These are phyloP conservation scores for Teratosphaeria gauchensis DNA, from an alignment of 2,329 filamentous ascomycete genomes.

Conservation along the genomic window DNA sequence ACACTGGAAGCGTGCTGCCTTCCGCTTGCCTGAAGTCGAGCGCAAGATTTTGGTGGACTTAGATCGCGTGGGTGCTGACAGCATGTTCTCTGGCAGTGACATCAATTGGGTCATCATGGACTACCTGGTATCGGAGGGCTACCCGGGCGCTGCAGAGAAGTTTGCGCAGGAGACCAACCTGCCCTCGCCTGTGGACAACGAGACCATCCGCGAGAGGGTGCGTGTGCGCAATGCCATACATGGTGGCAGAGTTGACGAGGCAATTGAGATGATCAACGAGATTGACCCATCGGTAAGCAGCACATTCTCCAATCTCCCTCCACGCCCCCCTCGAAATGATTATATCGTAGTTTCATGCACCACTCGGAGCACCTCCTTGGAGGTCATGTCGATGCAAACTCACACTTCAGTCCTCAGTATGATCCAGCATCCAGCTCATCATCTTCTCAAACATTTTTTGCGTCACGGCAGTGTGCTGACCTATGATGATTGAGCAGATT, in stretches of 20 bases:
- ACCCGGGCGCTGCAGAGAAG: slow-evolving; percentile 81
- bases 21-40: background rate
- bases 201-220: slow-evolving; percentile 67
- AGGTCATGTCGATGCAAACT: slow-evolving; percentile 81
- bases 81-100: slow-evolving; percentile 51
- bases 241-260: slow-evolving; percentile 71
- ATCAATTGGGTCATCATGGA: slow-evolving; percentile 94
- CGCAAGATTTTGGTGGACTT: background rate
- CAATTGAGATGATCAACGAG: slow-evolving; percentile 81
- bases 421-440: slow-evolving; percentile 38
- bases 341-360: slow-evolving; percentile 96
- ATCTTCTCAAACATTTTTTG: background rate
- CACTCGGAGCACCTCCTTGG: slow-evolving; percentile 84
- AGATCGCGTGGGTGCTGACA: background rate
- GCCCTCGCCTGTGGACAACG: slow-evolving; percentile 55
- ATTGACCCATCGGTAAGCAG: slow-evolving; percentile 76
- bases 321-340: slow-evolving; percentile 62
- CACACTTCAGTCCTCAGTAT: slow-evolving; percentile 81
- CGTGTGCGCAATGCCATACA: slow-evolving; percentile 80
- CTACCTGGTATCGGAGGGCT: slow-evolving; percentile 92
- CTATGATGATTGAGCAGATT: slow-evolving; percentile 48
- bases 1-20: slow-evolving; percentile 4
- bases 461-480: slow-evolving; percentile 5
- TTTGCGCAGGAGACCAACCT: slow-evolving; percentile 93
- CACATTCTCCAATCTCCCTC: slow-evolving; percentile 5